Evolutionary conservation across 352 stramenopile genomes (phyloP).

Genomic region (Pythium rhizo-oryzae): DNA sequence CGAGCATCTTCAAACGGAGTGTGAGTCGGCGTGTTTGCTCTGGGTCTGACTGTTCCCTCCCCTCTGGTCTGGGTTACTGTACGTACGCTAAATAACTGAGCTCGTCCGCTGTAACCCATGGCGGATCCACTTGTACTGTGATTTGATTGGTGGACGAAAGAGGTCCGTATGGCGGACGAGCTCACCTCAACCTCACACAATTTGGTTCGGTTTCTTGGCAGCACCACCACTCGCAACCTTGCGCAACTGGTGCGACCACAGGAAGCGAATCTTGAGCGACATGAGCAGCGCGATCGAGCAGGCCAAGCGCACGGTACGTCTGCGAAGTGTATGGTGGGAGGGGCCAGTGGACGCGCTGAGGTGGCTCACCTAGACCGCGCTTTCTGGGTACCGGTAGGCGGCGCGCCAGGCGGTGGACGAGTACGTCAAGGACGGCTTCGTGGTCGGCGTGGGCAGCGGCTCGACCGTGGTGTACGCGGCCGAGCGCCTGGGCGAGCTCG

Average conservation of each 20-base stretch:
- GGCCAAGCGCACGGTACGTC: constrained; percentile 68
- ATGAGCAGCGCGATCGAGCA: constrained; percentile 69
- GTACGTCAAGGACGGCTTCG: constrained; percentile 93
- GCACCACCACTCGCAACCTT: constrained; percentile 16
- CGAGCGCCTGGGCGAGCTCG: constrained; percentile 94
- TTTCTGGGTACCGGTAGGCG: constrained; percentile 39
- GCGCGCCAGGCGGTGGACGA: constrained; percentile 91
- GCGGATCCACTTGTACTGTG: constrained; percentile 17
- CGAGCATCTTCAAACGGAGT: neutral
- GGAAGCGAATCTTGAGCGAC: neutral
- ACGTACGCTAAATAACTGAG: neutral
- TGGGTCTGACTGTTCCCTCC: neutral
- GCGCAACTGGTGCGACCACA: neutral
- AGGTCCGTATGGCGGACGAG: neutral
- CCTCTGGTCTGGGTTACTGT: neutral
- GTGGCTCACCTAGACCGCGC: constrained; percentile 3
- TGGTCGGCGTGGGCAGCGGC: constrained; percentile 97
- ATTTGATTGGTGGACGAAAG: constrained; percentile 23
- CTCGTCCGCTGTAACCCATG: constrained; percentile 12
- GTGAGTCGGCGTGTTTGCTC: neutral
- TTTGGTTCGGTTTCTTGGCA: neutral
- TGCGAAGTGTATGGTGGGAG: neutral
- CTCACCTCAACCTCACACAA: neutral
- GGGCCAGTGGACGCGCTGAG: neutral
- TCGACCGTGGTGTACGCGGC: constrained; percentile 98